These are phyloP conservation scores for Trypanosomatidae sp. DNA, from an alignment of 208 protist genomes.

Conservation along the genomic window DNA sequence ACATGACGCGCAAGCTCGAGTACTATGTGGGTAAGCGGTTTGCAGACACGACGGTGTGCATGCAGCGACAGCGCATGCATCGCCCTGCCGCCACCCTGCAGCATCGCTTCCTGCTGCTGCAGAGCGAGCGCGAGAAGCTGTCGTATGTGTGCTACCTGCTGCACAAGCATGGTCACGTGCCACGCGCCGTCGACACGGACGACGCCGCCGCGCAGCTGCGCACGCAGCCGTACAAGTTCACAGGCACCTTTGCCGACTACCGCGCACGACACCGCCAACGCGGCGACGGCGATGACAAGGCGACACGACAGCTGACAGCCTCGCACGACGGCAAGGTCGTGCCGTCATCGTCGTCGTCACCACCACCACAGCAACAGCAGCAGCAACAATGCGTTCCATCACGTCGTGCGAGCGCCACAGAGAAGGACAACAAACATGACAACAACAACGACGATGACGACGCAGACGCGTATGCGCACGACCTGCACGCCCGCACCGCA, in stretches of 20 bases:
- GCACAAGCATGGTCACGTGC: conserved; percentile 39
- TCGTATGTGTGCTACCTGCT: conserved; percentile 44
- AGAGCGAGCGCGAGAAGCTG: conserved; percentile 48
- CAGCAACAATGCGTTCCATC: too few species aligned
- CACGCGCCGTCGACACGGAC: conserved; percentile 27
- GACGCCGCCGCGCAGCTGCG: too few species aligned
- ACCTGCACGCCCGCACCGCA: conserved; percentile 17
- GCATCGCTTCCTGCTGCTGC: conserved; percentile 56
- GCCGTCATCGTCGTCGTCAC: too few species aligned
- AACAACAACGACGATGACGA: neutral
- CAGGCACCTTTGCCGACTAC: too few species aligned
- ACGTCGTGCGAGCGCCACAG: neutral
- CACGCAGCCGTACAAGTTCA: too few species aligned
- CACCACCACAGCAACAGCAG: too few species aligned
- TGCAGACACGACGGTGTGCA: conserved; percentile 29
- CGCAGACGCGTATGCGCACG: conserved; percentile 11
- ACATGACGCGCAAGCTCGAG: conserved; percentile 68
- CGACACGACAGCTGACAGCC: too few species aligned
- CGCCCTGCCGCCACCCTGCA: conserved; percentile 20
- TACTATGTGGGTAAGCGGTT: conserved; percentile 45
- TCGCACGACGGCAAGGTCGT: too few species aligned
- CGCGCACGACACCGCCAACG: too few species aligned
- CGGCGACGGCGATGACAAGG: too few species aligned
- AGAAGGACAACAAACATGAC: neutral
- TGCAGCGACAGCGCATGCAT: conserved; percentile 55